Base-by-base conservation (phyloP, 2,329 filamentous ascomycete genomes). In the Xylaria sp. region DNA sequence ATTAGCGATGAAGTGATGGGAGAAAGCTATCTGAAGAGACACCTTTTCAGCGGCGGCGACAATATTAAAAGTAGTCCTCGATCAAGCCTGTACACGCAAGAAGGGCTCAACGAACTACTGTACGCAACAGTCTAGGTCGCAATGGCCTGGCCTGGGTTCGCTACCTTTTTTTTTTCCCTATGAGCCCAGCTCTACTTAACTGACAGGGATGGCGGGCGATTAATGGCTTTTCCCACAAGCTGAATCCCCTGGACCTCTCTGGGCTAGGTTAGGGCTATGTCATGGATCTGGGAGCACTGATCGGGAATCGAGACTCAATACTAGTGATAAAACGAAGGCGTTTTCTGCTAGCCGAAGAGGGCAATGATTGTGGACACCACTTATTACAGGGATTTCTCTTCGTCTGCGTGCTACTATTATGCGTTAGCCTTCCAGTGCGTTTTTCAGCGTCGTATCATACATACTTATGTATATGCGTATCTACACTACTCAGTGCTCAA, bases 131-230 rank as follows among this genome's bases (percentile, higher is more conserved):
- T 64, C 65, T 63, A 70, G 62, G 69, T 68, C 62, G 59, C 55
- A 62, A 58, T 60, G 62, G 61, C 54, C 60, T 58, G 53, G 35
- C 10, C 35, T 65, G 57, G 60, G 55, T 64, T 70, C 60, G 48
- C 53, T 44, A 40, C n/a, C 27, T 58, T 54, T 35, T 59, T 60
- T 29, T 47, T 50, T 29, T 47, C 42, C 50, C 60, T 55, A 62
- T 55, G 54, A 65, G 61, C 16, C 61, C 68, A 70, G 68, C 68
- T 70, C 57, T 58, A 23, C 47, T 67, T 27, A 16, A 44, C 25
- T 51, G 44, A 40, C 69, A 70, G 60, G 69, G 69, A 58, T 70
- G 2, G 21, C 6, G n/a, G 60, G 60, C 42, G 63, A 67, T 69
- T 50, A 64, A 60, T 67, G 55, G 55, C 55, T 61, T 53, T 60